A percentile compares a stretch with the other conserved stretches of the same genome.
Conservation (phyloP, 495 filamentous ascomycete genomes). For the Aspergillus avenaceus region DNA sequence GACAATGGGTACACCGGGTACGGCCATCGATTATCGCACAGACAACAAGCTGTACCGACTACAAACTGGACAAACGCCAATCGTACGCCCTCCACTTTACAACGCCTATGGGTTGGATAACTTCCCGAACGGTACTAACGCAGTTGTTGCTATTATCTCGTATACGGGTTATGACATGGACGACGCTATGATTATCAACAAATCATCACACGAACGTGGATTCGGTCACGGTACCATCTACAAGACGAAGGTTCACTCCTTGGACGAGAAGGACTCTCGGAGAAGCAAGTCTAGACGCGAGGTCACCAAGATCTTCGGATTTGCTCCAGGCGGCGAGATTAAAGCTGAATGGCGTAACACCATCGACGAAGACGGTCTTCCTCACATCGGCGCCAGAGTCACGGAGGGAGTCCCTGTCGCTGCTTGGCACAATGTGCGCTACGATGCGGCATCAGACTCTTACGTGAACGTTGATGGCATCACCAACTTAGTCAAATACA, state of each 20-base stretch:
- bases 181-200: constrained; percentile 99
- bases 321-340: constrained; percentile 67
- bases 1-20: constrained; percentile 94
- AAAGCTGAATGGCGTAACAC: constrained; percentile 58
- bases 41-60: constrained; percentile 96
- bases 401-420: constrained; percentile 78
- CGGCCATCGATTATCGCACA: constrained; percentile 78
- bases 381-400: constrained; percentile 69
- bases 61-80: constrained; percentile 93
- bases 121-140: constrained; percentile 97
- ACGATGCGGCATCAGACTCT: constrained; percentile 56
- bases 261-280: constrained; percentile 66
- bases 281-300: constrained; percentile 50
- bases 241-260: constrained; percentile 86
- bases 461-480: constrained; percentile 71
- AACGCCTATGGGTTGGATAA: constrained; percentile 97
- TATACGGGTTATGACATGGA: constrained; percentile 99
- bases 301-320: constrained; percentile 76
- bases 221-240: constrained; percentile 96
- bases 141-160: constrained; percentile 94
- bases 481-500: constrained; percentile 86
- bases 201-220: constrained; percentile 94
- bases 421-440: constrained; percentile 82
- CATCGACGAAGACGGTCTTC: constrained; percentile 84
- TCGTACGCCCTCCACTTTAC: constrained; percentile 86